Evolutionary conservation across 1,139 yeast species (phyloP).

Genomic region (Taphrina populina): DNA sequence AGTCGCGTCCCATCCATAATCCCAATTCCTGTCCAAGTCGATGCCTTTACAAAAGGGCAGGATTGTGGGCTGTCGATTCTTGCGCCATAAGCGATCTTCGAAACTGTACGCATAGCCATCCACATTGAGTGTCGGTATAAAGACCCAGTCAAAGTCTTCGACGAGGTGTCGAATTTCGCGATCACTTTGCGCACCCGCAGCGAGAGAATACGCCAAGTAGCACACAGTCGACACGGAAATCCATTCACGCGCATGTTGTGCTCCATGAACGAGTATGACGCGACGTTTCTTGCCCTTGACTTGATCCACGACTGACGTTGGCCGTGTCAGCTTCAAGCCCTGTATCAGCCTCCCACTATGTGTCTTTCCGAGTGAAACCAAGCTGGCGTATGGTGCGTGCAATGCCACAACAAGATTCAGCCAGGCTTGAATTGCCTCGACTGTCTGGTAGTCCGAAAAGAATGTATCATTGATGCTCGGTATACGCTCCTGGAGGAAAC

Average conservation of each 20-base stretch:
- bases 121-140: conserved; percentile 82
- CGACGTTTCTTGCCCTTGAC: conserved; percentile 43
- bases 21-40: conserved; percentile 83
- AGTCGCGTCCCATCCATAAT: conserved; percentile 60
- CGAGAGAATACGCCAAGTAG: conserved; percentile 58
- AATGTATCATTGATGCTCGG: conserved; percentile 47
- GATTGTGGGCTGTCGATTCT: conserved; percentile 75
- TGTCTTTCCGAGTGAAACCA: conserved; percentile 72
- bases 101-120: conserved; percentile 88
- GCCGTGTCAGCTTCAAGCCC: conserved; percentile 51
- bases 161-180: conserved; percentile 45
- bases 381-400: conserved; percentile 59
- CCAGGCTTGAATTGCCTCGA: conserved; percentile 72
- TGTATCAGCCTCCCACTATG: conserved; percentile 69
- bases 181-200: conserved; percentile 54
- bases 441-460: conserved; percentile 68
- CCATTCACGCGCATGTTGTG: conserved; percentile 92
- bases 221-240: conserved; percentile 69
- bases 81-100: conserved; percentile 85
- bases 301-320: conserved; percentile 53
- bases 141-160: conserved; percentile 62
- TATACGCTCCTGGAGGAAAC: background rate
- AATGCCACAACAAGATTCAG: conserved; percentile 54
- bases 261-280: conserved; percentile 77
- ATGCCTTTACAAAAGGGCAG: conserved; percentile 71